phyloP scores from a whole-genome alignment of 2,329 filamentous ascomycete genomes.

The Fusarium domesticum region DNA sequence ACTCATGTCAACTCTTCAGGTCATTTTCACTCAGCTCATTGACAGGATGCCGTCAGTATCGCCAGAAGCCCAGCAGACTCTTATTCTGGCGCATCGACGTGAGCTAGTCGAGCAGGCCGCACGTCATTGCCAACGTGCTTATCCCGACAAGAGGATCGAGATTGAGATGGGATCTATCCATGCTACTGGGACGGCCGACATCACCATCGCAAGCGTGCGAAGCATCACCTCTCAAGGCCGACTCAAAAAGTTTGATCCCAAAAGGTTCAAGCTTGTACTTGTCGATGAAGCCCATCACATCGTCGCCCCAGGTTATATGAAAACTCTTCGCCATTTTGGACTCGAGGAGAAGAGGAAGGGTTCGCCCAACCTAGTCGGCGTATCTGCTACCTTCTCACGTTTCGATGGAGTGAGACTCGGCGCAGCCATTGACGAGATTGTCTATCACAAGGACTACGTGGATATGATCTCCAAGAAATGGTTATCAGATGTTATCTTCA shows the following conservation, averaged over 20 bases:
- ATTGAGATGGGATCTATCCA: constrained; percentile 84
- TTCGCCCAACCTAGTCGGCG: constrained; percentile 72
- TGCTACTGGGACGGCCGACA: constrained; percentile 79
- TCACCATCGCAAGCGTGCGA: constrained; percentile 86
- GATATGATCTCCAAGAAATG: constrained; percentile 81
- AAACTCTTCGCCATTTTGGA: constrained; percentile 73
- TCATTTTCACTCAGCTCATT: constrained; percentile 96
- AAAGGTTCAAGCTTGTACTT: constrained; percentile 79
- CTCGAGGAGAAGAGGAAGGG: constrained; percentile 48
- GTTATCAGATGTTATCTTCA: constrained; percentile 90
- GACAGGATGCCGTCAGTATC: constrained; percentile 61
- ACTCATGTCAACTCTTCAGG: constrained; percentile 45
- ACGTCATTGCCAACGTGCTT: constrained; percentile 74
- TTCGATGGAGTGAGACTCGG: constrained; percentile 83
- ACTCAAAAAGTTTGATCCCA: constrained; percentile 77
- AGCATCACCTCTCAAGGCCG: constrained; percentile 76
- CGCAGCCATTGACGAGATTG: constrained; percentile 86
- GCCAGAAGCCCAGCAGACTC: constrained; percentile 63
- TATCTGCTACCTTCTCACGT: constrained; percentile 76
- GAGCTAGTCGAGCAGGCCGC: constrained; percentile 95
- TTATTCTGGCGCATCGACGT: constrained; percentile 87
- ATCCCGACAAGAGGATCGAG: constrained; percentile 77
- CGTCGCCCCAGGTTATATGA: constrained; percentile 76
- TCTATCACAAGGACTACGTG: constrained; percentile 78
- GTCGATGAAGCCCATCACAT: constrained; percentile 98